Evolutionary conservation across 768 basidiomycete species (phyloP), one percentile per base, ranked within the genome.

Genomic region (Sarcodon sp.): DNA sequence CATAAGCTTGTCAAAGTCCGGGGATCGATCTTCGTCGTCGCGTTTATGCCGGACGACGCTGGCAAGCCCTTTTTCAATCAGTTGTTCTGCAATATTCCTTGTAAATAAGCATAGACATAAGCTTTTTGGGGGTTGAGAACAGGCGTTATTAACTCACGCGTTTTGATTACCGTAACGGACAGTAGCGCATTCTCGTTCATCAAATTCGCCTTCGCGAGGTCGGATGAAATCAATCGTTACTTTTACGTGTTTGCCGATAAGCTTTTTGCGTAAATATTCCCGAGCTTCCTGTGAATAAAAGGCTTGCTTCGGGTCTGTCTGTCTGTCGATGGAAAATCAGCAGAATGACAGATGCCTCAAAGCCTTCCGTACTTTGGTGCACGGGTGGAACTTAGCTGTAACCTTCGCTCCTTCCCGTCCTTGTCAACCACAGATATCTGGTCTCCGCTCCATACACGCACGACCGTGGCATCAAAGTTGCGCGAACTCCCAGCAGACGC

Each of bases 1-100:
- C 75, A 97, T 91, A 39, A 98, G 69, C 66, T 90, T 92, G 67
- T 99, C 96, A 54, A 91, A 90, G 59, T 97, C 94, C 6, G 84
- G 75, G n/a, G 93, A 93, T 43, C 93, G 78, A 56, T 93, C 87
- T 63, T 98, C 94, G 59, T 98, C 94, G 55, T 94, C 93, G 16
- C 89, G 80, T 59, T 82, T 86, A 65, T 99, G 94, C 43, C 94
- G 81, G 27, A 98, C 80, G 8, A 87, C 84, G 48, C 80, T 85
- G 3, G 90, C 89, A 32, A 94, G 67, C 43, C 96, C 94, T 58
- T 90, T 91, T 59, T 97, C 96, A 46, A 97, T 80, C 33, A 99
- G 67, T 60, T 91, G 87, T 59, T 94, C 92, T 0, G 93, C 87
- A 45, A 98, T 69, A 59, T 96, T 97, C 47, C 88, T 94, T 53